Evolutionary conservation across 2,329 filamentous ascomycete genomes (phyloP).

Genomic region (Trichoderma asperellum): DNA sequence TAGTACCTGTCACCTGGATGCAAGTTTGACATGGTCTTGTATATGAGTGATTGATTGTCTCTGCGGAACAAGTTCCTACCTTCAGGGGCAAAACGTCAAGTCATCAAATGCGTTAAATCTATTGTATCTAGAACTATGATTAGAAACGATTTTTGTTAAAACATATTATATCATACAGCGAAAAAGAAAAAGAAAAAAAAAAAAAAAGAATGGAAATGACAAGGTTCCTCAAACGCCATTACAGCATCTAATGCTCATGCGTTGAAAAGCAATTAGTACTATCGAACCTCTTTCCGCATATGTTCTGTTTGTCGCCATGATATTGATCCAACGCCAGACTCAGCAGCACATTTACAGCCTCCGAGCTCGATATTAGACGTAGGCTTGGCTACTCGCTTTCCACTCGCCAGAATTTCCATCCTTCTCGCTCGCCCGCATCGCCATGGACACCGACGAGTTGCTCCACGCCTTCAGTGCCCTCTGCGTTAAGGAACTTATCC

Average conservation of each 20-base stretch:
- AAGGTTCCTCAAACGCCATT: slow-evolving; percentile 8
- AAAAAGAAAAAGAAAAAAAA: neutral
- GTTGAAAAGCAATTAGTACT: neutral
- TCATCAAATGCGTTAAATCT: neutral
- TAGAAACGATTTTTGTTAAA: slow-evolving; percentile 10
- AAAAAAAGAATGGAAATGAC: neutral
- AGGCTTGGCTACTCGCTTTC: slow-evolving; percentile 47
- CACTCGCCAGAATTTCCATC: slow-evolving; percentile 86
- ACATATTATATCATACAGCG: slow-evolving; percentile 7
- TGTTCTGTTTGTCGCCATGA: slow-evolving; percentile 3
- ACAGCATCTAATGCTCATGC: slow-evolving; percentile 18
- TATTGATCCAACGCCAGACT: slow-evolving; percentile 6
- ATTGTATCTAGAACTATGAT: slow-evolving; percentile 7
- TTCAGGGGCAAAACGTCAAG: neutral
- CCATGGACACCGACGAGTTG: slow-evolving; percentile 79
- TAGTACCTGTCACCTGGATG: neutral
- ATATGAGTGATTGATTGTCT: neutral
- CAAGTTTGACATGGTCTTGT: neutral
- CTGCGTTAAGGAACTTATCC: slow-evolving; percentile 78
- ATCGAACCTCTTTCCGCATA: neutral
- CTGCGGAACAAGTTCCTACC: neutral
- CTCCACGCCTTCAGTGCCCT: slow-evolving; percentile 85
- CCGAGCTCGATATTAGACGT: neutral
- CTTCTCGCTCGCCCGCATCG: slow-evolving; percentile 69
- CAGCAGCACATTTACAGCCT: neutral